Evolutionary conservation across 1,139 yeast species (phyloP).

Genomic region (Taphrina flavorubra): DNA sequence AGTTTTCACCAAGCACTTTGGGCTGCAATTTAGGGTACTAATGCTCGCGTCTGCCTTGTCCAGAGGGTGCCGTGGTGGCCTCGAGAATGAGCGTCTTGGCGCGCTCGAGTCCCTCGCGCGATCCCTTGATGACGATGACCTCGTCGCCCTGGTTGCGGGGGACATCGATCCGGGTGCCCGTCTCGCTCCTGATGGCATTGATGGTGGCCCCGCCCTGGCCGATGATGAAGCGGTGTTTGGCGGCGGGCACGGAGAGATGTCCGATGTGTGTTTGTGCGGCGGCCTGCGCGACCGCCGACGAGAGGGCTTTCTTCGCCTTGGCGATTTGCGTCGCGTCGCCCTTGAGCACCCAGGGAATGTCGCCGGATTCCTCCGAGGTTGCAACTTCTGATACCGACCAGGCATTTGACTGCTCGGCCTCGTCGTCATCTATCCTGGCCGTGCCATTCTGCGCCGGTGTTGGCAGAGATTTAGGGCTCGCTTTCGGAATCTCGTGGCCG

Average conservation of each 20-base stretch:
- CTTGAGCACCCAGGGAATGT: slow-evolving; percentile 45
- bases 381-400: slow-evolving; percentile 52
- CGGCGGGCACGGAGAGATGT: slow-evolving; percentile 59
- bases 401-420: slow-evolving; percentile 34
- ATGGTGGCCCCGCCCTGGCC: slow-evolving; percentile 80
- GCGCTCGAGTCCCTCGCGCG: slow-evolving; percentile 57
- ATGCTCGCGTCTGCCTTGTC: slow-evolving; percentile 13
- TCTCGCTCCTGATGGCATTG: slow-evolving; percentile 64
- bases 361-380: slow-evolving; percentile 53
- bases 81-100: slow-evolving; percentile 50
- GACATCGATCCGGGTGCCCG: slow-evolving; percentile 66
- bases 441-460: slow-evolving; percentile 22
- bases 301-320: slow-evolving; percentile 51
- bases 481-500: slow-evolving; percentile 42
- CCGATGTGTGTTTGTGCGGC: slow-evolving; percentile 54
- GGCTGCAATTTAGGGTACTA: neutral
- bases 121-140: slow-evolving; percentile 50
- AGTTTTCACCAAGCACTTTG: too few species aligned
- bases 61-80: slow-evolving; percentile 33
- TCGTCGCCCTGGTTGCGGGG: slow-evolving; percentile 60
- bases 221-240: slow-evolving; percentile 63
- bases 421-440: slow-evolving; percentile 43
- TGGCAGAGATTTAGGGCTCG: slow-evolving; percentile 6
- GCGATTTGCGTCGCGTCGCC: slow-evolving; percentile 51
- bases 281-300: slow-evolving; percentile 46